Evolutionary conservation across 2,329 filamentous ascomycete species (phyloP).

Genomic region (Trichoderma lentiforme): DNA sequence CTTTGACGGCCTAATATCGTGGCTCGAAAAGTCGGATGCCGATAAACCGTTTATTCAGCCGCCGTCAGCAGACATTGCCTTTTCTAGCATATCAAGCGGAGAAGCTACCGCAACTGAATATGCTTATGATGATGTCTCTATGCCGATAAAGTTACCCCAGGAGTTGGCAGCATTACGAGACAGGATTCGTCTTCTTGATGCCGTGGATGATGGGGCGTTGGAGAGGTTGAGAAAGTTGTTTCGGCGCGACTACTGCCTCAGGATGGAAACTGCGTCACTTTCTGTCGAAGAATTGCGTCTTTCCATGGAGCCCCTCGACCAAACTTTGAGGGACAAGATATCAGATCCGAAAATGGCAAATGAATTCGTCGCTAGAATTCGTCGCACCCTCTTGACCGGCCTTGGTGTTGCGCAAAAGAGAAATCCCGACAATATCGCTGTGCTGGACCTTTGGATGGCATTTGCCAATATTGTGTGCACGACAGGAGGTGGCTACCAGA

Average conservation of each 20-base stretch:
- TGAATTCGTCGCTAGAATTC: conserved; percentile 22
- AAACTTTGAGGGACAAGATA: conserved; percentile 17
- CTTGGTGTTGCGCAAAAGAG: conserved; percentile 18
- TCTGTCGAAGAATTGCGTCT: conserved; percentile 18
- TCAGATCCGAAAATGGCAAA: conserved; percentile 17
- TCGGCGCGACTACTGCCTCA: conserved; percentile 19
- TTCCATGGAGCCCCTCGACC: conserved; percentile 24
- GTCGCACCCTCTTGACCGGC: conserved; percentile 21
- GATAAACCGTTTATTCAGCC: conserved; percentile 23
- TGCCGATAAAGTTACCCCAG: conserved; percentile 12
- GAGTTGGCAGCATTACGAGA: conserved; percentile 21
- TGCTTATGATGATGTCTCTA: background rate
- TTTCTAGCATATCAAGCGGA: background rate
- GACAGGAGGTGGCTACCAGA: conserved; percentile 16
- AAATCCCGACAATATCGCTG: background rate
- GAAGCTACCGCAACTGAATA: background rate
- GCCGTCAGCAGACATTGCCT: conserved; percentile 2
- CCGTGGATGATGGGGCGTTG: conserved; percentile 10
- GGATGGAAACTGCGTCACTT: conserved; percentile 19
- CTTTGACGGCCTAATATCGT: conserved; percentile 29
- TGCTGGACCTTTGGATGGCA: conserved; percentile 22
- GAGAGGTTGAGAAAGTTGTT: conserved; percentile 14
- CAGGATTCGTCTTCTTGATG: conserved; percentile 13
- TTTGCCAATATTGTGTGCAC: conserved; percentile 19
- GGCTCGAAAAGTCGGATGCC: conserved; percentile 28